These are phyloP conservation scores for Termitomyces sp. DNA, from an alignment of 1,284 basidiomycete genomes.

Conservation along the genomic window DNA sequence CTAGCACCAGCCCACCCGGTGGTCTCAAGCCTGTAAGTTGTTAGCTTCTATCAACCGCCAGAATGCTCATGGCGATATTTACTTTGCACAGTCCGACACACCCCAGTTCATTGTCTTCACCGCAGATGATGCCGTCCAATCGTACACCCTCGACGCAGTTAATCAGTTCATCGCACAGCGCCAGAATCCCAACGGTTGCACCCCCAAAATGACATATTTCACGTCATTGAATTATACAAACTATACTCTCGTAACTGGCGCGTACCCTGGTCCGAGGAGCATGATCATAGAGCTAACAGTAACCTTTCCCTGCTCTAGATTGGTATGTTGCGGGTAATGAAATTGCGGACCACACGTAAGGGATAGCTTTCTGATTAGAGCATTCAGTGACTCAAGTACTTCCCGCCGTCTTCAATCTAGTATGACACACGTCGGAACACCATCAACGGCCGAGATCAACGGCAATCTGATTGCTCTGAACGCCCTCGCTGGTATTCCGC, in stretches of 20 bases:
- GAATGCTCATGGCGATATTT: not conserved
- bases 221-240: slow-evolving; percentile 74
- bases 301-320: slow-evolving; percentile 33
- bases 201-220: slow-evolving; percentile 71
- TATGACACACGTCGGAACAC: slow-evolving; percentile 77
- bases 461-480: slow-evolving; percentile 81
- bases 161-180: slow-evolving; percentile 75
- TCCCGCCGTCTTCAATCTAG: slow-evolving; percentile 29
- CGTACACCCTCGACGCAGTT: slow-evolving; percentile 66
- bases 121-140: slow-evolving; percentile 71
- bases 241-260: slow-evolving; percentile 69
- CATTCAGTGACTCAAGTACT: not conserved
- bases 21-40: slow-evolving; percentile 57
- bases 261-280: slow-evolving; percentile 7
- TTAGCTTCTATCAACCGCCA: not conserved
- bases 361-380: not conserved
- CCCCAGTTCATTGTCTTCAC: slow-evolving; percentile 72
- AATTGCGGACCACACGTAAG: slow-evolving; percentile 81
- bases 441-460: slow-evolving; percentile 62
- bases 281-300: not conserved
- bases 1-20: slow-evolving; percentile 67
- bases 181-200: slow-evolving; percentile 81
- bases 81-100: slow-evolving; percentile 44
- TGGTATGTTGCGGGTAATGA: slow-evolving; percentile 84
- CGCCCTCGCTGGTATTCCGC: slow-evolving; percentile 73